A percentile compares a stretch with the other conserved stretches of the same genome.
phyloP scores from a whole-genome alignment of 208 protist genomes.

The Trypanosomatidae sp. region DNA sequence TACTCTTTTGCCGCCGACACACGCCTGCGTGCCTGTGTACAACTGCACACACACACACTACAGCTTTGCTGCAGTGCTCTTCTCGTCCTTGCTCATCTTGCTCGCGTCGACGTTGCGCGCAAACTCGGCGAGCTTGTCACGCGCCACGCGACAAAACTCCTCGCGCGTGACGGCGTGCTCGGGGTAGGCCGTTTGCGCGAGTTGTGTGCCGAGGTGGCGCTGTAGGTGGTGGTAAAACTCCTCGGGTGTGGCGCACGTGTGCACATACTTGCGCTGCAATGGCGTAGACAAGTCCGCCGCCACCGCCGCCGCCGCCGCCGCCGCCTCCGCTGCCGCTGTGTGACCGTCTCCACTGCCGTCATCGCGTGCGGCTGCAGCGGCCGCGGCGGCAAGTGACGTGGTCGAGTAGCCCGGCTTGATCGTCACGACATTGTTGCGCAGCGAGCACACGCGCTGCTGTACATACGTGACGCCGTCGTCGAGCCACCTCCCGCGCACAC shows the following conservation, averaged over 20 bases:
- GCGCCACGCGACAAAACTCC: not conserved
- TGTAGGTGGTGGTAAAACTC: too few relatives aligned
- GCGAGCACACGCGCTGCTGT: too few relatives aligned
- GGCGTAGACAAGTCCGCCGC: not conserved
- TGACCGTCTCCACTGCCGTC: not conserved
- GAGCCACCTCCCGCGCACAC: too few relatives aligned
- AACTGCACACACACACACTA: not conserved
- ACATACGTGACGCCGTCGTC: too few relatives aligned
- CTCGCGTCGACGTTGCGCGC: not conserved
- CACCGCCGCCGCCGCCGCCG: not conserved
- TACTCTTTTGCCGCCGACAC: too few relatives aligned
- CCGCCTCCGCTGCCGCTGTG: too few relatives aligned
- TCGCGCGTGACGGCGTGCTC: conserved; percentile 6
- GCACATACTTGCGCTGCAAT: not conserved
- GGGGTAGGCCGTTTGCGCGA: conserved; percentile 3
- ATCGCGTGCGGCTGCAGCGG: not conserved
- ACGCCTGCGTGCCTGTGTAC: too few relatives aligned
- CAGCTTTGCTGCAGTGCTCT: not conserved
- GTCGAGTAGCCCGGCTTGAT: too few relatives aligned
- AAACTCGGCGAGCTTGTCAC: conserved; percentile 2
- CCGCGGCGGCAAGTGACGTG: too few relatives aligned
- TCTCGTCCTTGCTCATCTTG: not conserved
- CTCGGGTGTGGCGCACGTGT: conserved; percentile 1
- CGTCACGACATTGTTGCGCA: too few relatives aligned
- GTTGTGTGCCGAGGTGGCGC: conserved; percentile 1